Percentiles rank a stretch among this genome's conserved stretches.
Evolutionary conservation across 495 filamentous ascomycete species (phyloP).

Genomic region (Annulohypoxylon moriforme): DNA sequence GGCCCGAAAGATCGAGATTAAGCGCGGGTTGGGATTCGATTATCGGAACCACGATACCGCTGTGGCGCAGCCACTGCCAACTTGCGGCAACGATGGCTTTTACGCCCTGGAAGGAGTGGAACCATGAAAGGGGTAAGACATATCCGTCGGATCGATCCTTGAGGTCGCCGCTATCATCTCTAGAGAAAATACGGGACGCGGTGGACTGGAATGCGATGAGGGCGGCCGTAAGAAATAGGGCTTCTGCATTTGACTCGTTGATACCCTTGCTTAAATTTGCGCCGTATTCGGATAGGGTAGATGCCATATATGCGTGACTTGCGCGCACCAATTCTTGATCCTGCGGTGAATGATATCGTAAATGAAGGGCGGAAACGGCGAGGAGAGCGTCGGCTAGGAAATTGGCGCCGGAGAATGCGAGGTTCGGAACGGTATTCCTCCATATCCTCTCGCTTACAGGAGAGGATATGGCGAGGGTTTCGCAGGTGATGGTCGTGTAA

Average conservation of each 20-base stretch:
- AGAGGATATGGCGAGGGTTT: slow-evolving; percentile 62
- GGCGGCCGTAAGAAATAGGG: slow-evolving; percentile 64
- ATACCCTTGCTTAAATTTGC: slow-evolving; percentile 61
- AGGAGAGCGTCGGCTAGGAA: slow-evolving; percentile 67
- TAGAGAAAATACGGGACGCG: slow-evolving; percentile 63
- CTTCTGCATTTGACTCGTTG: slow-evolving; percentile 63
- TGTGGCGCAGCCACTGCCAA: slow-evolving; percentile 64
- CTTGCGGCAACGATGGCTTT: slow-evolving; percentile 63
- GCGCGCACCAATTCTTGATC: slow-evolving; percentile 64
- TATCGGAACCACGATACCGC: slow-evolving; percentile 62
- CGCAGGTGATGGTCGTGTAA: slow-evolving; percentile 64
- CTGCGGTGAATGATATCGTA: slow-evolving; percentile 60
- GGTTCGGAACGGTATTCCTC: slow-evolving; percentile 64
- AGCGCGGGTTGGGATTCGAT: slow-evolving; percentile 67
- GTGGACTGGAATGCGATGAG: slow-evolving; percentile 69
- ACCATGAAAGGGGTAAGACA: slow-evolving; percentile 64
- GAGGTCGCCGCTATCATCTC: slow-evolving; percentile 52
- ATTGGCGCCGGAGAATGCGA: slow-evolving; percentile 63
- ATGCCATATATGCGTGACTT: slow-evolving; percentile 68
- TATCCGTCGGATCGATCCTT: slow-evolving; percentile 52
- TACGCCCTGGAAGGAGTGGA: slow-evolving; percentile 69
- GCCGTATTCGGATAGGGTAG: slow-evolving; percentile 65
- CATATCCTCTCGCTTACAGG: slow-evolving; percentile 63
- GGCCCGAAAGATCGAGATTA: slow-evolving; percentile 57
- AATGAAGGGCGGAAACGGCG: slow-evolving; percentile 66